Evolutionary conservation across 2,329 filamentous ascomycete species (phyloP).

Genomic region (Curvularia spicifera): DNA sequence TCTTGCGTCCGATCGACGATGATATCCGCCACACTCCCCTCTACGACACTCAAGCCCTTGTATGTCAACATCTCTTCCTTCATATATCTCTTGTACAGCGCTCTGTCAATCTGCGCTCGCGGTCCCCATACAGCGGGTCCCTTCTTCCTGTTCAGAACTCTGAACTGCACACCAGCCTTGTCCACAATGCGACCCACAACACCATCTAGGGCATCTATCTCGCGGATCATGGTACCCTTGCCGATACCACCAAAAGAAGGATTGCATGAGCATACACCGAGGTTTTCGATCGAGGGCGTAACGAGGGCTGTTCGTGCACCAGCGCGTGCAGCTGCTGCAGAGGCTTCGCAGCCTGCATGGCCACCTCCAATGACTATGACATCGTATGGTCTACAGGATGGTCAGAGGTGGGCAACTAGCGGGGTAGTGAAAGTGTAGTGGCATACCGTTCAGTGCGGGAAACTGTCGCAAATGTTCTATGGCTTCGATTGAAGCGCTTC

Average conservation of each 20-base stretch:
- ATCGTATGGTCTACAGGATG: slow-evolving; percentile 71
- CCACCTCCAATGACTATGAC: slow-evolving; percentile 95
- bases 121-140: slow-evolving; percentile 97
- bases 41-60: slow-evolving; percentile 78
- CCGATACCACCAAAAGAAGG: slow-evolving; percentile 98
- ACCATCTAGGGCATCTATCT: slow-evolving; percentile 94
- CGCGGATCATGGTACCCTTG: slow-evolving; percentile 93
- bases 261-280: slow-evolving; percentile 96
- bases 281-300: slow-evolving; percentile 85
- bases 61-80: slow-evolving; percentile 80
- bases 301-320: slow-evolving; percentile 89
- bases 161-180: slow-evolving; percentile 93
- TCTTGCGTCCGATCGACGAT: slow-evolving; percentile 67
- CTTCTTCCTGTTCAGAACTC: slow-evolving; percentile 84
- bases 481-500: slow-evolving; percentile 41
- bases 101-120: slow-evolving; percentile 91
- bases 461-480: slow-evolving; percentile 55
- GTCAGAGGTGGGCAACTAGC: slow-evolving; percentile 24
- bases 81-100: slow-evolving; percentile 90
- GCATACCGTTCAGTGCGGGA: slow-evolving; percentile 44
- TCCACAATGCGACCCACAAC: slow-evolving; percentile 88
- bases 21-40: slow-evolving; percentile 92
- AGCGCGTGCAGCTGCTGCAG: slow-evolving; percentile 84
- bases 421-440: not conserved
- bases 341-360: slow-evolving; percentile 93